Base-by-base conservation (phyloP, 768 basidiomycete genomes). In the Serendipita indica region DNA sequence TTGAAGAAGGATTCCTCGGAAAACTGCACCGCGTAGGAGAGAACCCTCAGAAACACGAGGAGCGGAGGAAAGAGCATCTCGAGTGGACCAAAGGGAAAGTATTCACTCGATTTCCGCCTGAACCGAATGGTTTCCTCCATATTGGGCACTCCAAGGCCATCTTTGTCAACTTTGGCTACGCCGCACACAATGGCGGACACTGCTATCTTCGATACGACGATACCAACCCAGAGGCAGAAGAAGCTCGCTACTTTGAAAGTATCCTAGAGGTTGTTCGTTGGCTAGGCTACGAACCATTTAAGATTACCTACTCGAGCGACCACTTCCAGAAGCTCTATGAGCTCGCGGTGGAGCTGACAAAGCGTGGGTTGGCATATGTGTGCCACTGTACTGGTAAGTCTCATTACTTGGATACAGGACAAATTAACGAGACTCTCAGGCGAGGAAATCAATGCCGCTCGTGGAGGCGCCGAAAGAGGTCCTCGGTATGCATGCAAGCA, bases 121-220 rank as follows among this genome's bases (percentile, higher is more conserved):
- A 99, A 72, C 96, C 96, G 2, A 99, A 99, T 67, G 96, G 96
- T 12, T 98, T 79, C 72, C 77, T 98, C 37, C 96, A 91, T 65
- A 85, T 90, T 63, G 94, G 94, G 2, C 96, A 99, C 67, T 97
- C 93, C 54, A 99, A 99, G 68, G 94, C 96, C 2, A 97, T 99
- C 66, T 94, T 96, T 65, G 83, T 98, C 62, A 88, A 93, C 70
- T 99, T 98, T 69, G 96, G 96, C n/a, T 99, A 90, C 68, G 96
- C 96, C 33, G 90, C 91, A 13, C 82, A 92, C 69, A 78, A 96
- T 67, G 80, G 81, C n/a, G 96, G 96, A 34, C 82, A 85, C 65
- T 89, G 88, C 62, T 98, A 96, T 69, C 76, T 99, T 39, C 82
- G 96, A 59, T 99, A 89, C 66, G 96, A 99, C 68, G 96, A 99